Evolutionary conservation across 2,329 filamentous ascomycete genomes (phyloP).

Genomic region (Pyrenochaeta sp.): DNA sequence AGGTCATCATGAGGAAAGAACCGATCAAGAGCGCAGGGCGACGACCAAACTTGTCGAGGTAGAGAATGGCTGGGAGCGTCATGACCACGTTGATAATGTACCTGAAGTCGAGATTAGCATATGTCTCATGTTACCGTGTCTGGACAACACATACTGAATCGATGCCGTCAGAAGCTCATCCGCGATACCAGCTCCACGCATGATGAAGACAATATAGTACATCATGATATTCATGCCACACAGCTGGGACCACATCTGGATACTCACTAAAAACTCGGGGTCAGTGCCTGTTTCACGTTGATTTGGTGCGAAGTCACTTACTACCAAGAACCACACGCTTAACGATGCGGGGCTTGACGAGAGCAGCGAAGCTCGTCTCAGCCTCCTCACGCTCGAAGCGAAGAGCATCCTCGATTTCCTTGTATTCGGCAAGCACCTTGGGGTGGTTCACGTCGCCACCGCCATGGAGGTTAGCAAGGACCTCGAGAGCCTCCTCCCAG

Average conservation of each 20-base stretch:
- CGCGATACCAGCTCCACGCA: conserved; percentile 65
- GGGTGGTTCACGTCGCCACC: conserved; percentile 64
- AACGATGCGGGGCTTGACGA: conserved; percentile 62
- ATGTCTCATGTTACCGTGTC: background rate
- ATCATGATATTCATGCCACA: conserved; percentile 68
- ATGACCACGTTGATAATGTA: conserved; percentile 69
- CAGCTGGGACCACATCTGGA: conserved; percentile 69
- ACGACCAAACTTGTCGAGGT: conserved; percentile 67
- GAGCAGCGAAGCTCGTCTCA: conserved; percentile 58
- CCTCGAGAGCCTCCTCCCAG: conserved; percentile 70
- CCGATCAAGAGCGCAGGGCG: conserved; percentile 65
- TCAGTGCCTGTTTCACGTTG: too few relatives aligned
- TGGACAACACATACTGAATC: conserved; percentile 58
- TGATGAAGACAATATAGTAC: conserved; percentile 61
- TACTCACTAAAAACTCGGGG: conserved; percentile 15
- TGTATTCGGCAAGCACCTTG: conserved; percentile 69
- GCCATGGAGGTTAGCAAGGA: conserved; percentile 65
- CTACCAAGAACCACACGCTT: conserved; percentile 64
- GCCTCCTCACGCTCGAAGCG: conserved; percentile 63
- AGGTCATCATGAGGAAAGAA: conserved; percentile 66
- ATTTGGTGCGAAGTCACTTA: background rate
- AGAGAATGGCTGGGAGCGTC: conserved; percentile 68
- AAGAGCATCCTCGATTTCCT: conserved; percentile 66
- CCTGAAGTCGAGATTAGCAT: background rate
- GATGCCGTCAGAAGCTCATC: conserved; percentile 67